A percentile compares a stretch with the other conserved stretches of the same genome.
Evolutionary conservation across 2,329 filamentous ascomycete genomes (phyloP).

Genomic region (Neonectria coccinea): DNA sequence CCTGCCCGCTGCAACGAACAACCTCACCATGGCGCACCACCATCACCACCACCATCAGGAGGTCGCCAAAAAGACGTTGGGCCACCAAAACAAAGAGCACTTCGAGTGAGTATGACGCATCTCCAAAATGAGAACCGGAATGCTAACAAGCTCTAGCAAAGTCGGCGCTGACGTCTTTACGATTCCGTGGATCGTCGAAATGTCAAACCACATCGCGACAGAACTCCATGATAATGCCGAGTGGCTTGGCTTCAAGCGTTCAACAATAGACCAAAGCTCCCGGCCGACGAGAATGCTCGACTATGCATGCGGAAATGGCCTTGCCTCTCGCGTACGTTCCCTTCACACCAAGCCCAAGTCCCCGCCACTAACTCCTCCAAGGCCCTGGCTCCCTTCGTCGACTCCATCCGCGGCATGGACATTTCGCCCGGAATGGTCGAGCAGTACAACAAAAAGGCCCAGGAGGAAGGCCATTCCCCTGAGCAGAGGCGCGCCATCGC

Average conservation of each 20-base stretch:
- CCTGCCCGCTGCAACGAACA: neutral
- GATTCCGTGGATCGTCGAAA: constrained; percentile 41
- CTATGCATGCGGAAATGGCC: constrained; percentile 49
- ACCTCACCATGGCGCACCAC: constrained; percentile 31
- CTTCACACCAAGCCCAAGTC: neutral
- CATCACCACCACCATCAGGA: constrained; percentile 44
- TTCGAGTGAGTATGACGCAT: constrained; percentile 37
- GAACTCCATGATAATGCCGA: constrained; percentile 42
- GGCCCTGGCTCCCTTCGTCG: constrained; percentile 49
- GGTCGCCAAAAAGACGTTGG: constrained; percentile 28
- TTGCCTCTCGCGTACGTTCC: constrained; percentile 45
- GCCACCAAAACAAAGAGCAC: constrained; percentile 43
- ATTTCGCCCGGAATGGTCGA: constrained; percentile 49
- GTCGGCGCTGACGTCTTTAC: constrained; percentile 32
- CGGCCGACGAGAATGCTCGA: constrained; percentile 43
- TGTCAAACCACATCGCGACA: constrained; percentile 42
- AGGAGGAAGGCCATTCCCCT: constrained; percentile 36
- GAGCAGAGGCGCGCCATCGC: constrained; percentile 47
- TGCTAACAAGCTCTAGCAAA: constrained; percentile 29
- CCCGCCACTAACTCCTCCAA: constrained; percentile 30
- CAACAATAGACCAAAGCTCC: neutral
- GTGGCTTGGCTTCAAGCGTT: constrained; percentile 42
- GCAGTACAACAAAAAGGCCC: constrained; percentile 48
- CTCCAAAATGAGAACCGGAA: too few species aligned
- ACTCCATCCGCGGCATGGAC: constrained; percentile 50